Evolutionary conservation across 1,284 basidiomycete species (phyloP).

Genomic region (Cutaneotrichosporon mucoides): DNA sequence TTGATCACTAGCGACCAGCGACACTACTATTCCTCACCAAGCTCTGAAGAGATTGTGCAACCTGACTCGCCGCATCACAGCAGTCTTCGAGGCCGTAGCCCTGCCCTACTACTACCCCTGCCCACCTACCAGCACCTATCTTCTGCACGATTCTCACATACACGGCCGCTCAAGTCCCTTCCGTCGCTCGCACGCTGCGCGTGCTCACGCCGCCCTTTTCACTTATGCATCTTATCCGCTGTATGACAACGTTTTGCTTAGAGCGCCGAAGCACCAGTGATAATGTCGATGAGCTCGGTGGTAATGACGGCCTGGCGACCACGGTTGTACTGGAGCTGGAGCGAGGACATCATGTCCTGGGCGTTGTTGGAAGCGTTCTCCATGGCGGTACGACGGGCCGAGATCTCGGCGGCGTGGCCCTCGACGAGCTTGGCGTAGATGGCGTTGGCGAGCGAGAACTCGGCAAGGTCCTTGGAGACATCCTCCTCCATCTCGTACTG

Average conservation of each 20-base stretch:
- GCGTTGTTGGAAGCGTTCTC: constrained; percentile 99
- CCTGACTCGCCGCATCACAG: no score
- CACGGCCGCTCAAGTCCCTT: no score
- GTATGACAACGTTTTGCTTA: constrained; percentile 13
- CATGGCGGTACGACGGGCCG: constrained; percentile 88
- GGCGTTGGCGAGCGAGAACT: constrained; percentile 95
- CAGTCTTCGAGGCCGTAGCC: no score
- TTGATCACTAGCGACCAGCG: no score
- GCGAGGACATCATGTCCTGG: constrained; percentile 76
- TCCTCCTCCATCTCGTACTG: constrained; percentile 96
- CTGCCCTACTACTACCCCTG: no score
- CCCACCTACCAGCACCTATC: no score
- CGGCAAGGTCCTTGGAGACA: constrained; percentile 85
- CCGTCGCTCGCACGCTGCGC: not conserved
- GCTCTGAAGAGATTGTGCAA: no score
- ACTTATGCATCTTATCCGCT: constrained; percentile 17
- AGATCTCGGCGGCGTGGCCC: constrained; percentile 86
- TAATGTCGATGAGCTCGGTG: constrained; percentile 29
- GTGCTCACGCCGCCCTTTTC: constrained; percentile 3
- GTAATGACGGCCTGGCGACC: constrained; percentile 94
- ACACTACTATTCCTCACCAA: no score
- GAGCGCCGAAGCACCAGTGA: constrained; percentile 26
- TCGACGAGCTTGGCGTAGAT: constrained; percentile 93
- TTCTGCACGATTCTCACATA: no score
- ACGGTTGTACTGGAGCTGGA: constrained; percentile 96